Evolutionary conservation across 2,329 filamentous ascomycete genomes (phyloP), one percentile per base, ranked within the genome.

Genomic region (Xylogone sp.): DNA sequence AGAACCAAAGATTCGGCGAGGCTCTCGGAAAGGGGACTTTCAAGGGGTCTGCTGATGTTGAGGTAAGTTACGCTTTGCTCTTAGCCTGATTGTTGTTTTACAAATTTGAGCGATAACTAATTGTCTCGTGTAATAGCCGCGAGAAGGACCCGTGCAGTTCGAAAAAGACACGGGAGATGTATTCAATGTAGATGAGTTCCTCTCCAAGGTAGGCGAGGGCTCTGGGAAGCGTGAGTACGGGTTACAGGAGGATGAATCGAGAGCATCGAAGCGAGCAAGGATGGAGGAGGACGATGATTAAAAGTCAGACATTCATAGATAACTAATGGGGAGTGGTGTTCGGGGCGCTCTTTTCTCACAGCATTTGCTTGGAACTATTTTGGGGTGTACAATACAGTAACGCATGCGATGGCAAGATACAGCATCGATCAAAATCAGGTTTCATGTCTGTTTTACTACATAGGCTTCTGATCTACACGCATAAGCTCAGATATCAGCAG

Each of bases 81-180:
- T 21, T 5, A 39, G 48, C 45, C 42, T 18, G n/a, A 21, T 39
- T 43, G 4, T 43, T 39, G 21, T 45, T 21, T 19, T 5, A n/a
- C 12, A 16, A n/a, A n/a, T n/a, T n/a, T n/a, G n/a, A n/a, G n/a
- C n/a, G n/a, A n/a, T n/a, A n/a, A 29, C 54, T 59, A 58, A 62
- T 56, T 46, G 16, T 54, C 61, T 57, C 46, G 39, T 45, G 48
- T 47, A 45, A 48, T 60, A 88, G 83, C 83, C 82, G 55, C 83
- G 92, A 51, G 89, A 95, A 62, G 94, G 94, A 4, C 94, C 94
- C 0, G 94, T 99, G 22, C 89, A 96, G 69, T 99, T 99, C 63
- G 93, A 97, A 70, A 96, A 93, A 71, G 93, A 97, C 49, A 80
- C 72, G 1, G 65, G 68, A 18, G 93, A 97, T 70, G 91, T 91